These are phyloP conservation scores for Filobasidium floriforme DNA, from an alignment of 768 basidiomycete species.

Conservation along the genomic window DNA sequence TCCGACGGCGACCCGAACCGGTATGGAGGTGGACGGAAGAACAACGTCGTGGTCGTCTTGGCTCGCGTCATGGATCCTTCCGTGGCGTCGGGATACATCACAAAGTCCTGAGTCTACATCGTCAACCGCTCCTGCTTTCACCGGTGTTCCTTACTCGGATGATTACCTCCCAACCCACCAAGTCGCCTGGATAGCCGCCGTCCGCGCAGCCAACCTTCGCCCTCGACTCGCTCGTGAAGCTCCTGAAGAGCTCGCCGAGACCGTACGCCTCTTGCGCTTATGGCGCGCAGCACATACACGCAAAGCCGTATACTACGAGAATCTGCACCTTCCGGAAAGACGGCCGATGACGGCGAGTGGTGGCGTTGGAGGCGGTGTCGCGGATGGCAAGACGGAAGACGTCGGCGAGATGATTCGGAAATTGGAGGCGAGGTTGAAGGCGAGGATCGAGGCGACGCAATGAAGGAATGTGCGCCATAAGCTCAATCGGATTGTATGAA, in stretches of 20 bases:
- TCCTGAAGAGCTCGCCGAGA: slow-evolving; percentile 6
- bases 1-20: not conserved
- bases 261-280: slow-evolving; percentile 10
- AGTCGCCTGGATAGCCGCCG: slow-evolving; percentile 13
- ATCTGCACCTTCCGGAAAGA: slow-evolving; percentile 18
- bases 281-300: slow-evolving; percentile 21
- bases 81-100: not conserved
- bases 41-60: slow-evolving; percentile 1
- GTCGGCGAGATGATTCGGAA: slow-evolving; percentile 22
- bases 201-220: slow-evolving; percentile 15
- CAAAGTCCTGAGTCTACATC: not conserved
- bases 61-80: not conserved
- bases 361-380: slow-evolving; percentile 20
- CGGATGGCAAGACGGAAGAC: slow-evolving; percentile 1
- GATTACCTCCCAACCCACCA: slow-evolving; percentile 16
- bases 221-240: not conserved
- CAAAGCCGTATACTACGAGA: slow-evolving; percentile 23
- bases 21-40: not conserved
- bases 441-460: slow-evolving; percentile 19
- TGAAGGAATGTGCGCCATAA: not conserved
- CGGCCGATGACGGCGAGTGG: slow-evolving; percentile 22
- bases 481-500: not conserved
- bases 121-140: not conserved
- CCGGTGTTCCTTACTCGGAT: slow-evolving; percentile 16
- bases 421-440: slow-evolving; percentile 22